Conservation (phyloP, 1,139 yeast genomes). For the Taphrina communis region DNA sequence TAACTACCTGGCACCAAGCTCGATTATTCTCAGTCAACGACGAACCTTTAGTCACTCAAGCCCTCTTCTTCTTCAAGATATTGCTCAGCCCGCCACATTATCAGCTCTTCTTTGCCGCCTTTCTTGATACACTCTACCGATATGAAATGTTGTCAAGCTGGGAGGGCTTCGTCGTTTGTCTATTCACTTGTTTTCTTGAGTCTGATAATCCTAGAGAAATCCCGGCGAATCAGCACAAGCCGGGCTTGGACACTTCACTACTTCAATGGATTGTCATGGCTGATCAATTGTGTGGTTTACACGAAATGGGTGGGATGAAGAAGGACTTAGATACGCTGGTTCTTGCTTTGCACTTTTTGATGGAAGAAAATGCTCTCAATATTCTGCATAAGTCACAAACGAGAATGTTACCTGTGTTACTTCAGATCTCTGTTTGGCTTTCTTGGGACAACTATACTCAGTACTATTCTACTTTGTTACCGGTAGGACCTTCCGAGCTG, state of each 20-base stretch:
- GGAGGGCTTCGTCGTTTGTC: not conserved
- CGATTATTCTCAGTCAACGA: not conserved
- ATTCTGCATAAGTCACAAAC: conserved; percentile 54
- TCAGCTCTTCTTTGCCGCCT: conserved; percentile 6
- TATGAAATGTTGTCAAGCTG: not conserved
- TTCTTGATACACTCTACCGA: not conserved
- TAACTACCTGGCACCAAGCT: not conserved
- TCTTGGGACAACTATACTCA: conserved; percentile 74
- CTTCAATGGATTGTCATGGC: conserved; percentile 44
- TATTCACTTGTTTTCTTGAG: conserved; percentile 21
- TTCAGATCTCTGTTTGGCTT: conserved; percentile 69
- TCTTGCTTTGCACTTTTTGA: conserved; percentile 70
- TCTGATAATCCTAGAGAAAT: conserved; percentile 14
- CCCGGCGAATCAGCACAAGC: conserved; percentile 44
- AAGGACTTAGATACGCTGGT: conserved; percentile 68
- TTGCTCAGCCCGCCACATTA: not conserved
- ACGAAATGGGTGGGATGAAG: conserved; percentile 54
- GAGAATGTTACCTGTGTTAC: conserved; percentile 61
- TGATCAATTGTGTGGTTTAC: conserved; percentile 47
- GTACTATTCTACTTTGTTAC: conserved; percentile 42
- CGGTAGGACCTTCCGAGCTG: not conserved
- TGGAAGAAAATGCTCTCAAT: conserved; percentile 76
- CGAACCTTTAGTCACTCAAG: not conserved
- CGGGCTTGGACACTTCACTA: conserved; percentile 9
- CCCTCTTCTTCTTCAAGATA: not conserved